Base-by-base conservation (phyloP, 2,329 filamentous ascomycete species). In the Neoscytalidium dimidiatum region DNA sequence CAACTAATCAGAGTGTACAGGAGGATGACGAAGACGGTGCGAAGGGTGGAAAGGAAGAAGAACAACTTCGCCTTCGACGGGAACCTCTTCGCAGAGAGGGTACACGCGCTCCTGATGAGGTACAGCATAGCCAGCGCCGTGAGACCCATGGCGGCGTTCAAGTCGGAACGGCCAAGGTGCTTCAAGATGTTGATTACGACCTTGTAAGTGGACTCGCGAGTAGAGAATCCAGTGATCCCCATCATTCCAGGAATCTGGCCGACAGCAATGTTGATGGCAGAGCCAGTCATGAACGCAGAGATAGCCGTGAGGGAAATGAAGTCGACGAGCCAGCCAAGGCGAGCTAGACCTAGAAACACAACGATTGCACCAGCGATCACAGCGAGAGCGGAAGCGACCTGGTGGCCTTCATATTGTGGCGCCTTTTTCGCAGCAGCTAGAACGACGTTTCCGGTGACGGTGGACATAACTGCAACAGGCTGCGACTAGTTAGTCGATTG, bases 201-300 rank as follows among this genome's bases (percentile, higher is more conserved):
- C 69, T 82, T 77, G 74, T 96, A 98, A 0, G 95, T 92, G 0
- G 92, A 79, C 17, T 86, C 93, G 70, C 92, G 85, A 14, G 88
- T 96, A 68, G 89, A 87, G 76, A 95, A 88, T 23, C 86, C 85
- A 0, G 83, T 84, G 73, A 97, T 89, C 6, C 95, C 95, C 80
- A 99, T 86, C 76, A 98, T 80, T 2, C 85, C 85, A 1, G 92
- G 90, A 4, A 97, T 84, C 77, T 99, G 95, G 35, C 95, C 94
- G 26, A 88, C 85, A 17, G 87, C 88, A 73, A 99, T 98, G 71
- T 87, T 96, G 77, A 99, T 85, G 62, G 95, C 94, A 2, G 94
- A 97, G 9, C 95, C 95, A 0, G 95, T 98, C 93, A 98, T 98
- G 83, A 97, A 99, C 3, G 94, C 94, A 0, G 92, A 94, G 62